Evolutionary conservation across 257 asterid genomes (phyloP).

Genomic region (Anisodus acutangulus): DNA sequence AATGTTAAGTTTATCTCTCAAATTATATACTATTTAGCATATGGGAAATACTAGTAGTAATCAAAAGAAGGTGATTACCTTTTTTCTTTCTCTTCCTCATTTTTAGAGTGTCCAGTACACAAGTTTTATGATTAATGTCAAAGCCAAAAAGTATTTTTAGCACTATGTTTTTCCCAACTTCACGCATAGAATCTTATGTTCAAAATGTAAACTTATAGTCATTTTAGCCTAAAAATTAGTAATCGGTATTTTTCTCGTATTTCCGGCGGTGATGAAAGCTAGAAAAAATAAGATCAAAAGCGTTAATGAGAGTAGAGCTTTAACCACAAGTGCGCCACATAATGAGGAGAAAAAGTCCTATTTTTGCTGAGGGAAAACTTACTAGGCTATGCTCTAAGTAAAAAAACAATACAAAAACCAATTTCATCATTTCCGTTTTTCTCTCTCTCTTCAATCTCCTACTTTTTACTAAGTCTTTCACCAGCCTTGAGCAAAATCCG

Average conservation of each 20-base stretch:
- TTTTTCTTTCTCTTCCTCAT: not conserved
- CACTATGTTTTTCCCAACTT: constrained; percentile 11
- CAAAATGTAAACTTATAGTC: not conserved
- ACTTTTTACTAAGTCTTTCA: constrained; percentile 58
- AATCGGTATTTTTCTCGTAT: not conserved
- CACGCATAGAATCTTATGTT: constrained; percentile 23
- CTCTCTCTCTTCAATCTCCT: constrained; percentile 34
- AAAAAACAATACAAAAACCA: constrained; percentile 30
- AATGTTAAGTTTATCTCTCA: not conserved
- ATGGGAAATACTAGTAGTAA: not conserved
- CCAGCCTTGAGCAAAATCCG: constrained; percentile 35
- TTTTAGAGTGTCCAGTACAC: not conserved
- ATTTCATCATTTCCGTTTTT: constrained; percentile 46
- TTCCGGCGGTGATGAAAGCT: not conserved
- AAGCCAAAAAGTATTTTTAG: not conserved
- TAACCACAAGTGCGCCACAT: constrained; percentile 45
- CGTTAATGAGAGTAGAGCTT: constrained; percentile 6
- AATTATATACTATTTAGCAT: not conserved
- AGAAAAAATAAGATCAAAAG: not conserved
- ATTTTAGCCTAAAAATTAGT: not conserved
- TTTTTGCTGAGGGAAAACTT: constrained; percentile 34
- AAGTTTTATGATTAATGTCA: not conserved
- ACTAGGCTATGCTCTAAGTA: constrained; percentile 32
- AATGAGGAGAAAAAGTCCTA: constrained; percentile 34
- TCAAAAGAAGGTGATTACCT: not conserved